Base-by-base conservation (phyloP, 1,139 yeast species). In the Blastobotrys indianensis region DNA sequence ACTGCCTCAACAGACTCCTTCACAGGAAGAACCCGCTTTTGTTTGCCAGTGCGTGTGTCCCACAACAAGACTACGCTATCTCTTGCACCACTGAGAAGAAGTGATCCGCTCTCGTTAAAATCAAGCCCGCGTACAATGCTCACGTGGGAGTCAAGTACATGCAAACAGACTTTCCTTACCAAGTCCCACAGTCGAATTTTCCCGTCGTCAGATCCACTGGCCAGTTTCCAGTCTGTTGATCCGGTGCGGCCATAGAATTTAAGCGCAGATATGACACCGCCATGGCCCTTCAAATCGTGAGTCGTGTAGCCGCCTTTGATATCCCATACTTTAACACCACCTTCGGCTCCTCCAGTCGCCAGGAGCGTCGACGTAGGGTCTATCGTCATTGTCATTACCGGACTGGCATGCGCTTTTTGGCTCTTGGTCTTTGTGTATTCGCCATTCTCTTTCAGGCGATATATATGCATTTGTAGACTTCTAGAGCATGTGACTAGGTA, bases 341-440 rank as follows among this genome's bases (percentile, higher is more conserved):
- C 97, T 63, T 94, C 98, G 0, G 97, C 85, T 41, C 95, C 92
- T 42, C 99, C 99, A 59, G 94, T 82, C 32, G 96, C 95, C 60
- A 90, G 79, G 42, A 92, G 71, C 3, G 95, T 79, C 12, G 95
- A 84, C 0, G 97, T 87, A 4, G 77, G 64, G 63, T 92, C 98
- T 30, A 78, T 77, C 11, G 82, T 73, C 48, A 88, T 76, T 15
- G 87, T 82, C 63, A 85, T 85, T 1, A 86, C 85, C 0, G 97
- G 96, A 0, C 96, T 63, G 74, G 85, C 63, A 68, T 70, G 63
- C 72, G 74, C 61, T 65, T 68, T 51, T 70, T 77, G 40, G 63
- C 64, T 42, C 60, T 71, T 50, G 47, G 63, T 23, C 61, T 61
- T 52, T 56, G 61, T 50, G 35, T 46, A 32, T 17, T 42, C 11